Evolutionary conservation across 2,329 filamentous ascomycete species (phyloP), one percentile per base, ranked within the genome.

Genomic region (Arthrinium phaeospermum): DNA sequence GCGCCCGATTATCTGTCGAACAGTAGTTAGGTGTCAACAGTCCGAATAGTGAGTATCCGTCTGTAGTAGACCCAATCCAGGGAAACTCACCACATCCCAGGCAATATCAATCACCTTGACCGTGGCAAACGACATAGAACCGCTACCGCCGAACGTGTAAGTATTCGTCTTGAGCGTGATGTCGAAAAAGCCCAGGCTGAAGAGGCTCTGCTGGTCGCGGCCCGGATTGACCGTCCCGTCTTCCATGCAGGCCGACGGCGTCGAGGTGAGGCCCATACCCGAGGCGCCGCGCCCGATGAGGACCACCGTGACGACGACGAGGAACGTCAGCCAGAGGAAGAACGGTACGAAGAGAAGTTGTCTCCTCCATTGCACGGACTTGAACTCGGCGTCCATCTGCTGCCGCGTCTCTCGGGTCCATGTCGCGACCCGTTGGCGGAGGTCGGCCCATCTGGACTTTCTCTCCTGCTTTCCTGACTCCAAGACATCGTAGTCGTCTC

Each of bases 1-100:
- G 4, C 80, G 76, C 1, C 80, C 79, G 22, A 81, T 71, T 2
- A 77, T 71, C 80, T 81, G 8, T 4, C 6, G 16, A 6, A 19
- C 7, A 5, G 2, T 7, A 47, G 6, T 19, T 47, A 19, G 7
- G 45, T 16, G 7, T 47, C 45, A 47, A 0, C 45, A 47, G 19
- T 19, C 16, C 19, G 22, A 5, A 47, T 8, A 22, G 6, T 6
- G 7, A 47, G 45, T 46, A 1, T 6, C 4, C 8, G 37, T 37
- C 6, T 37, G 37, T 41, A 41, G 37, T 1, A 41, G 37, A 41
- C 37, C 8, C 37, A n/a, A n/a, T n/a, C n/a, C n/a, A n/a, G n/a
- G n/a, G 37, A 1, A 13, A 47, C 46, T n/a, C 10, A 49, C 46
- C 19, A 49, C 46, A n/a, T 49, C 46, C 46, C 46, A 49, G 7